Base-by-base conservation (phyloP, 2,329 filamentous ascomycete genomes). In the Waltergamsia citrina region DNA sequence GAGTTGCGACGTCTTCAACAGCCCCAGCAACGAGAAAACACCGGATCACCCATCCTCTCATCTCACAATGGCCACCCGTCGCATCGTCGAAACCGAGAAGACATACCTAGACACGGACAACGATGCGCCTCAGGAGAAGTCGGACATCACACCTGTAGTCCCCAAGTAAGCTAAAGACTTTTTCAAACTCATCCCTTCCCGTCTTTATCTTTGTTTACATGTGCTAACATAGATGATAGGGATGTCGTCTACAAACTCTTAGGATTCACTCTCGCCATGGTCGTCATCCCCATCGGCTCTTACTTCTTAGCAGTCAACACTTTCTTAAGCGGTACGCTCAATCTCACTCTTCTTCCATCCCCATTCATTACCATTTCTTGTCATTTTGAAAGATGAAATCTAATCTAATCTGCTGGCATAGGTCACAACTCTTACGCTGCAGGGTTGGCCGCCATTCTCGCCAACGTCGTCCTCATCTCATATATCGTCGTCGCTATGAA, bases 401-500 rank as follows among this genome's bases (percentile, higher is more conserved):
- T 14, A 27, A 19, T n/a, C n/a, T n/a, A n/a, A n/a, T n/a, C n/a
- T n/a, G n/a, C n/a, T n/a, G 10, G 3, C 31, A 94, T 90, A n/a
- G n/a, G n/a, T n/a, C n/a, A 87, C 45, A 94, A 94, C 58, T 74
- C 86, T 2, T 90, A 78, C 47, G 86, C 88, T 4, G 92, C 88
- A 11, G 87, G 77, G 1, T 65, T 83, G 22, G 92, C 92, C 2
- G 92, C 92, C 15, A 62, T 96, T 33, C 78, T 93, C 55, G 92
- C 92, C 10, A 98, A 98, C 48, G 73, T 93, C 2, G 86, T 98
- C 4, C 65, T 98, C 33, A 73, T 96, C 37, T 78, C 72, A n/a
- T 98, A 96, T 57, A 76, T 96, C 28, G 63, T 95, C 37, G 85
- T 94, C 15, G 92, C 92, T 4, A 88, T 94, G 73, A 78, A 72